A percentile compares a stretch with the other conserved stretches of the same genome.
These are phyloP conservation scores for Clausena lansium DNA, from an alignment of 345 rosid species.

Conservation along the genomic window DNA sequence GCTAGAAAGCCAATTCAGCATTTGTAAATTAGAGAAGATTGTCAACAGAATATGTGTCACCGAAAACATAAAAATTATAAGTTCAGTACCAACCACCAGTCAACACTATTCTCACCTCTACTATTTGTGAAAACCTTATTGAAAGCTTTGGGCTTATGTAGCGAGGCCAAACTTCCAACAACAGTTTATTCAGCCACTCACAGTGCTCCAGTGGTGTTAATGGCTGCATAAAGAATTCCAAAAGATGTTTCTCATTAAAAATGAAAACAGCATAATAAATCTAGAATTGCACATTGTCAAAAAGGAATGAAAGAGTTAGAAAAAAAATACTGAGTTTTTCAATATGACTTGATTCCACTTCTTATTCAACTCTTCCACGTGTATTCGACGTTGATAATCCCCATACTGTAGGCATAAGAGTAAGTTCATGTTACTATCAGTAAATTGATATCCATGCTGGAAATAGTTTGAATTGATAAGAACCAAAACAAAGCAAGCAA, in stretches of 20 bases:
- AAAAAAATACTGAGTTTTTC: slow-evolving; percentile 49
- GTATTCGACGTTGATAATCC: slow-evolving; percentile 56
- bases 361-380: slow-evolving; percentile 78
- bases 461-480: neutral
- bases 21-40: neutral
- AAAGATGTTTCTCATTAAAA: neutral
- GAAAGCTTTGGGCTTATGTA: slow-evolving; percentile 70
- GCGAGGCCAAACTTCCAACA: slow-evolving; percentile 78
- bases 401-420: slow-evolving; percentile 52
- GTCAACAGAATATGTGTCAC: neutral
- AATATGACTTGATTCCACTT: slow-evolving; percentile 73
- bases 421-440: neutral
- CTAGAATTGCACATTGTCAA: slow-evolving; percentile 13
- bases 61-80: neutral
- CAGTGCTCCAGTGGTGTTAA: slow-evolving; percentile 88
- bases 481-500: neutral
- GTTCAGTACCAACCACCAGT: neutral
- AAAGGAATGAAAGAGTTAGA: neutral
- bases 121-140: slow-evolving; percentile 61
- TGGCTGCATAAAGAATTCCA: slow-evolving; percentile 47
- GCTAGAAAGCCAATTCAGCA: neutral
- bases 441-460: neutral
- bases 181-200: slow-evolving; percentile 90
- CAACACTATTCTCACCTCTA: slow-evolving; percentile 58
- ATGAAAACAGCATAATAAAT: neutral